phyloP scores from a whole-genome alignment of 495 filamentous ascomycete species.

The Parathielavia appendiculata region DNA sequence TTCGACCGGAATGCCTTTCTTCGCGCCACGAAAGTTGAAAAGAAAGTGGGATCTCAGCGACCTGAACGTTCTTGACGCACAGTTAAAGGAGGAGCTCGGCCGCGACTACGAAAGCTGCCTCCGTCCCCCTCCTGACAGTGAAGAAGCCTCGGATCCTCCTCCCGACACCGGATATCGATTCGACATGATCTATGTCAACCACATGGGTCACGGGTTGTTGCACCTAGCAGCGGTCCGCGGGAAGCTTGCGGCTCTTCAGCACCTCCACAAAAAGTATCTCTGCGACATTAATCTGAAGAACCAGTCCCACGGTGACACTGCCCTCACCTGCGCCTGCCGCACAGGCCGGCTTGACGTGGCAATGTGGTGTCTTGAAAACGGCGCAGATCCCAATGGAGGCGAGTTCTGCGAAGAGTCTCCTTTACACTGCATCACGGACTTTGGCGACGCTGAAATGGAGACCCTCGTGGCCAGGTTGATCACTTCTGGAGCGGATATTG shows the following conservation, averaged over 20 bases:
- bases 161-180: constrained; percentile 9
- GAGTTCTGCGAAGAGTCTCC: constrained; percentile 10
- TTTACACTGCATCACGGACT: constrained; percentile 12
- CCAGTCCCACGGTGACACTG: constrained; percentile 10
- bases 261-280: constrained; percentile 13
- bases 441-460: constrained; percentile 13
- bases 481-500: constrained; percentile 9
- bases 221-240: constrained; percentile 15
- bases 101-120: constrained; percentile 6
- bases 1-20: constrained; percentile 17
- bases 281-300: constrained; percentile 16
- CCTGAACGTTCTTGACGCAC: constrained; percentile 8
- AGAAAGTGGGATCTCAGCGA: constrained; percentile 13
- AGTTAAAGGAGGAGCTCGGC: constrained; percentile 12
- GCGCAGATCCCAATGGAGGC: constrained; percentile 16
- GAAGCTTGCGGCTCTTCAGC: constrained; percentile 4
- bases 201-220: constrained; percentile 15
- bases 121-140: background rate
- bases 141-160: background rate
- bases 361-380: constrained; percentile 14
- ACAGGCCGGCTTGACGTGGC: constrained; percentile 5
- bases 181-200: constrained; percentile 21
- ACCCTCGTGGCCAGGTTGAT: constrained; percentile 7
- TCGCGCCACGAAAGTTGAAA: constrained; percentile 8
- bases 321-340: constrained; percentile 15